Evolutionary conservation across 495 filamentous ascomycete genomes (phyloP).

Genomic region (Cercophora sp.): DNA sequence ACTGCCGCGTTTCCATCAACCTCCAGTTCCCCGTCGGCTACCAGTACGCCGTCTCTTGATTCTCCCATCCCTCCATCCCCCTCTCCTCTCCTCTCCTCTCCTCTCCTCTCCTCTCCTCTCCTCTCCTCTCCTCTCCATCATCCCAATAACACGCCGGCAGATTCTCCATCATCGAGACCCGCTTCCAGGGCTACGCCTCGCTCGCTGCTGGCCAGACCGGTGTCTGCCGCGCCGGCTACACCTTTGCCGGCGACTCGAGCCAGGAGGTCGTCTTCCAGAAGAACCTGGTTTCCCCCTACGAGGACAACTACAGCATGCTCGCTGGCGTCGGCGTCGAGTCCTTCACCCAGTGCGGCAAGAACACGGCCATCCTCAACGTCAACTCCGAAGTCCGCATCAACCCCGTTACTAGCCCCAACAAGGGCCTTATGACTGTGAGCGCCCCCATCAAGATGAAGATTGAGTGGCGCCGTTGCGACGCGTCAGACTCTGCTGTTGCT

Average conservation of each 20-base stretch:
- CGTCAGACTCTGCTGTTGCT: neutral
- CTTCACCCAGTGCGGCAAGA: conserved; percentile 29
- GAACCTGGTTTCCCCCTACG: conserved; percentile 28
- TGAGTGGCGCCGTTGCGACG: conserved; percentile 19
- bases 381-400: conserved; percentile 35
- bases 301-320: conserved; percentile 30
- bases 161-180: conserved; percentile 34
- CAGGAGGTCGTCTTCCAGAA: conserved; percentile 36
- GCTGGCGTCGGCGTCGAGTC: conserved; percentile 30
- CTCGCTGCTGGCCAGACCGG: conserved; percentile 22
- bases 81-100: conserved; percentile 1
- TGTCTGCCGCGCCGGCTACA: conserved; percentile 25
- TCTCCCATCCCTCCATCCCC: conserved; percentile 2
- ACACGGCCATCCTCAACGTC: conserved; percentile 33
- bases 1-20: conserved; percentile 45
- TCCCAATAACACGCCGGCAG: neutral
- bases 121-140: neutral
- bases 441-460: conserved; percentile 9
- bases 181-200: conserved; percentile 30
- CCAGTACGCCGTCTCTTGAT: conserved; percentile 25
- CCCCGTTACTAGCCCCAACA: conserved; percentile 21
- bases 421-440: conserved; percentile 30
- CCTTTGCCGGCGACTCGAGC: conserved; percentile 27
- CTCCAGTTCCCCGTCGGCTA: conserved; percentile 41
- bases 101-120: neutral